Evolutionary conservation across 306 rosid species (phyloP), one percentile per base, ranked within the genome.

Genomic region (Amphicarpaea edgeworthii): DNA sequence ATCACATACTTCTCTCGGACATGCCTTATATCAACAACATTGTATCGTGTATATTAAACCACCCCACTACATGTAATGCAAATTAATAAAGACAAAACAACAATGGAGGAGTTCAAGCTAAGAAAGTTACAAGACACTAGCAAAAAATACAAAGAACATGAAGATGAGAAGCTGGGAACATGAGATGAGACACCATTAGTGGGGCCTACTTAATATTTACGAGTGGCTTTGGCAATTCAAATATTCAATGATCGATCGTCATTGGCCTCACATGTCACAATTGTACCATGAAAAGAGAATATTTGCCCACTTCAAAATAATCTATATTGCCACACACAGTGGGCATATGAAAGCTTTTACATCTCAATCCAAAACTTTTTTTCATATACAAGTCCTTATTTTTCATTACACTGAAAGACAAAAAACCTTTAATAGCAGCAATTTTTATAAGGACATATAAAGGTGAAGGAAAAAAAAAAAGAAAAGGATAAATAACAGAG

Each of bases 161-260:
- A 30, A 60, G 12, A 15, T 7, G 66, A 30, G 23, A 59, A 59
- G 66, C 28, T 59, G 66, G 66, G 66, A 59, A 15, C 20, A 30
- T 59, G 37, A 24, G 17, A 30, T 59, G 37, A 24, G 17, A 24
- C 37, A 24, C 16, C 1, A 49, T 6, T 16, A 55, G 23, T 23
- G 62, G 34, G 62, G 34, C 34, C 42, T 28, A 60, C 43, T 3
- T 60, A 60, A 30, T 30, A 21, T 23, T 15, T n/a, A 14, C 7
- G 32, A 21, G 32, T 54, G 0, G 32, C 15, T 54, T 23, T 11
- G 34, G 12, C 24, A 61, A 30, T 30, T 28, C n/a, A n/a, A n/a
- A n/a, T n/a, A n/a, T n/a, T n/a, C 67, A 7, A 61, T 15, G 16
- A 55, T 55, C 0, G 37, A 8, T 0, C n/a, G 17, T 5, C 14